Evolutionary conservation across 306 rosid species (phyloP).

Genomic region (Acacia melanoxylon): DNA sequence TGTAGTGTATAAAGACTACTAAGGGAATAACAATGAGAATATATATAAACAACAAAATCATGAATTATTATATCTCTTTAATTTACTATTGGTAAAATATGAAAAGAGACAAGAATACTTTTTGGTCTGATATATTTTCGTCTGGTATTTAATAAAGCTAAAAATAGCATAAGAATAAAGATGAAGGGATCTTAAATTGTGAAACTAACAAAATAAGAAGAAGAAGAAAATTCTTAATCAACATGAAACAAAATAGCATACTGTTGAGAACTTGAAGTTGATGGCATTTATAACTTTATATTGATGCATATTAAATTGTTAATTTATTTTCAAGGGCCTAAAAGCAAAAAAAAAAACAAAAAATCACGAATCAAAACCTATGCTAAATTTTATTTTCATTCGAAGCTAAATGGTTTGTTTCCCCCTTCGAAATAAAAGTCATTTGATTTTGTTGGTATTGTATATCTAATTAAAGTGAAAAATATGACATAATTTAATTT

Average conservation of each 20-base stretch:
- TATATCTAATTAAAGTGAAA: too few species aligned
- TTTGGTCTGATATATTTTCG: background rate
- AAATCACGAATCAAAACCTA: background rate
- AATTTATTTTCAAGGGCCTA: background rate
- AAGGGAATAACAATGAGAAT: background rate
- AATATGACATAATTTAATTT: background rate
- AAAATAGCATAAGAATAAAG: background rate
- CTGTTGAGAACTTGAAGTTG: background rate
- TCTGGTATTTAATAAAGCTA: background rate
- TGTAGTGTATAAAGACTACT: background rate
- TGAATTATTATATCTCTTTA: background rate
- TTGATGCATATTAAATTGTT: too few species aligned
- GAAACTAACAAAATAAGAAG: background rate
- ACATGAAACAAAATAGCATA: background rate
- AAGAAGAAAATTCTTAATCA: too few species aligned
- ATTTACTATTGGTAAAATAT: background rate
- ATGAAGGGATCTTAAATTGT: background rate
- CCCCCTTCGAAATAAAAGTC: background rate
- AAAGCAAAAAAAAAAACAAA: too few species aligned
- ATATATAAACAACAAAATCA: background rate
- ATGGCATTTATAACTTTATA: background rate
- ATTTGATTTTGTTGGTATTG: background rate
- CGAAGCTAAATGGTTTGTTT: background rate
- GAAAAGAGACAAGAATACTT: background rate
- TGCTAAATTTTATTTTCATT: background rate